Evolutionary conservation across 2,329 filamentous ascomycete species (phyloP), one percentile per base, ranked within the genome.

Genomic region (Hymenoscyphus linearis): DNA sequence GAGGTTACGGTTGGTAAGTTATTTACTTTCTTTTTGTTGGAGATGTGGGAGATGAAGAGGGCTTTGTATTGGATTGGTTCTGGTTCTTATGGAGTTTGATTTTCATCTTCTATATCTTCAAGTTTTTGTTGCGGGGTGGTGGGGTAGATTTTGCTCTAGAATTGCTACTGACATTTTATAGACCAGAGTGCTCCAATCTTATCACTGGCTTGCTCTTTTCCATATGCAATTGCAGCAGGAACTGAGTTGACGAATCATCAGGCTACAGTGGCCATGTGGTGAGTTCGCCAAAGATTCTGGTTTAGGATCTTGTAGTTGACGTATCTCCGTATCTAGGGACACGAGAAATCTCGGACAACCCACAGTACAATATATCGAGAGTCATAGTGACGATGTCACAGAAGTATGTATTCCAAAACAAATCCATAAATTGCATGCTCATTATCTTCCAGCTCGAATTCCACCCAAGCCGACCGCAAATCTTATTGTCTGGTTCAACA

Each of bases 401-500:
- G 82, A 85, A 73, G 79, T 81, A 60, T 64, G 68, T 65, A 37
- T 14, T 26, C 25, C n/a, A 7, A 22, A 55, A 36, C 6, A n/a
- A 25, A 57, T 35, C 10, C n/a, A 52, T 25, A 7, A n/a, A 59
- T 56, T 31, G 6, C 54, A 36, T 75, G 36, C 64, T 59, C 3
- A 60, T 35, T 36, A 36, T 50, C 66, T n/a, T 69, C 56, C 71
- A 85, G 78, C 74, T 87, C 1, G 78, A 80, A 70, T 85, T 86
- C 68, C 86, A 90, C 73, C 85, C 86, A 0, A 76, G 74, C 2
- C 77, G 82, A 55, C 79, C 83, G 0, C 79, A 82, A 52, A 77
- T 89, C 16, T 81, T 93, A 5, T 79, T 93, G 12, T 91, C 89
- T 1, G 89, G 88, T 52, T 91, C 88, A 40, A 93, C 89, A 14